A percentile compares a stretch with the other conserved stretches of the same genome.
Conservation (phyloP, 768 basidiomycete genomes). For the Suillus clintonianus region DNA sequence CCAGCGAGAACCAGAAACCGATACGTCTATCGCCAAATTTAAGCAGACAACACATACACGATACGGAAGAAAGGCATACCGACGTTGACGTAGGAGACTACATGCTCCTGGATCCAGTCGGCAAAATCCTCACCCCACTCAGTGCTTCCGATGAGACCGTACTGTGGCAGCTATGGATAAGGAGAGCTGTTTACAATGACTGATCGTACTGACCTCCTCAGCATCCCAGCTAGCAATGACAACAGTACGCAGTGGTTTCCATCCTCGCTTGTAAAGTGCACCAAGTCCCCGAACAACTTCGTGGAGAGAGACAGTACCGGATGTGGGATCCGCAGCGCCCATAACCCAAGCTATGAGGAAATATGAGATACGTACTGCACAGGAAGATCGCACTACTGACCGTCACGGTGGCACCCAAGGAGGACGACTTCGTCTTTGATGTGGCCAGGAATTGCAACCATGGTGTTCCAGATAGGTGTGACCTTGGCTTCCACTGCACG, state of each 20-base stretch:
- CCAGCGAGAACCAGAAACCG: slow-evolving; percentile 60
- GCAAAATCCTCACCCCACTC: slow-evolving; percentile 95
- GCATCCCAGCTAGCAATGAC: slow-evolving; percentile 82
- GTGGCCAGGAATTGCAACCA: slow-evolving; percentile 81
- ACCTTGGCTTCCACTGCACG: slow-evolving; percentile 69
- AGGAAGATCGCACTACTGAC: slow-evolving; percentile 37
- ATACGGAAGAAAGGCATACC: slow-evolving; percentile 33
- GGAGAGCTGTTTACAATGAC: background rate
- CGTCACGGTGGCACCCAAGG: slow-evolving; percentile 89
- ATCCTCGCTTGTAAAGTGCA: slow-evolving; percentile 51
- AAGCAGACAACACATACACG: slow-evolving; percentile 7
- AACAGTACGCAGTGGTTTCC: slow-evolving; percentile 72
- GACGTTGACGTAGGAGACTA: slow-evolving; percentile 86
- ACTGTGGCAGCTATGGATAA: slow-evolving; percentile 30
- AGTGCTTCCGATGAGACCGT: slow-evolving; percentile 80
- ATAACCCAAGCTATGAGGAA: slow-evolving; percentile 34
- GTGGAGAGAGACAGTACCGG: slow-evolving; percentile 56
- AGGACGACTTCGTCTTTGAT: slow-evolving; percentile 85
- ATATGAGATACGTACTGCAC: slow-evolving; percentile 2
- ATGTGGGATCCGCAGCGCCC: slow-evolving; percentile 58
- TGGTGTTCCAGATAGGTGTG: slow-evolving; percentile 89
- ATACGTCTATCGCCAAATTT: slow-evolving; percentile 42
- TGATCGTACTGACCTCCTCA: slow-evolving; percentile 51
- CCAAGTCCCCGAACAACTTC: slow-evolving; percentile 62
- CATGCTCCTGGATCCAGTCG: slow-evolving; percentile 75